A percentile compares a stretch with the other conserved stretches of the same genome.
These are phyloP conservation scores for Colletotrichum sp. DNA, from an alignment of 2,329 filamentous ascomycete genomes.

Conservation along the genomic window DNA sequence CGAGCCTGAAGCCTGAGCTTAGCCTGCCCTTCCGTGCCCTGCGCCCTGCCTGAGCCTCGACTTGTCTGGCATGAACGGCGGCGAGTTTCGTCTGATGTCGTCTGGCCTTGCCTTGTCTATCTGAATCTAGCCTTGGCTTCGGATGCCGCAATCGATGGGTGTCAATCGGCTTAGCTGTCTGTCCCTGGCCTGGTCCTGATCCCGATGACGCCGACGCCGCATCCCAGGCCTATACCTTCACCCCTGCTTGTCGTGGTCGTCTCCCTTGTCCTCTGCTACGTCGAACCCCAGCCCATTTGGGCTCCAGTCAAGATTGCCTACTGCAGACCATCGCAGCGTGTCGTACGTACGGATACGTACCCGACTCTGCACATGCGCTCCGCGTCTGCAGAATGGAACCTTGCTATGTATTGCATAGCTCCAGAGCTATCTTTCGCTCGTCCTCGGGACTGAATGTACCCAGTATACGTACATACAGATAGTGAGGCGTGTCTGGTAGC, in stretches of 20 bases:
- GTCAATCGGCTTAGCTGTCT: background rate
- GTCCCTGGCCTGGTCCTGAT: background rate
- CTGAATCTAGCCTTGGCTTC: background rate
- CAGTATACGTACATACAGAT: background rate
- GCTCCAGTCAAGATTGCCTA: constrained; percentile 6
- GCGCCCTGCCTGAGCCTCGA: background rate
- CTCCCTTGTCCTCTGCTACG: background rate
- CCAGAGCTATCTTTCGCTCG: background rate
- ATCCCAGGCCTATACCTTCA: background rate
- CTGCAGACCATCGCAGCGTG: background rate
- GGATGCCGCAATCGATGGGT: background rate
- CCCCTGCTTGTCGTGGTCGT: background rate
- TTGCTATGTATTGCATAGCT: background rate
- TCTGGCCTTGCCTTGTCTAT: background rate
- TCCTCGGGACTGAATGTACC: background rate
- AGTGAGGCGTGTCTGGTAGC: background rate
- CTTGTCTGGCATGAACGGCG: background rate
- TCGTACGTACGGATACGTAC: background rate
- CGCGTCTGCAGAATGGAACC: background rate
- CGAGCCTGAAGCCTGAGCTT: background rate
- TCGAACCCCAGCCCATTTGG: background rate
- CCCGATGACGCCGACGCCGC: background rate
- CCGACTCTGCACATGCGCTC: background rate
- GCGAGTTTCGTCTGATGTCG: background rate
- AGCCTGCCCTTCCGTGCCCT: background rate